A percentile compares a stretch with the other conserved stretches of the same genome.
Evolutionary conservation across 192 early-diverging fungal species (phyloP).

Genomic region (Umbelopsis ramanniana): DNA sequence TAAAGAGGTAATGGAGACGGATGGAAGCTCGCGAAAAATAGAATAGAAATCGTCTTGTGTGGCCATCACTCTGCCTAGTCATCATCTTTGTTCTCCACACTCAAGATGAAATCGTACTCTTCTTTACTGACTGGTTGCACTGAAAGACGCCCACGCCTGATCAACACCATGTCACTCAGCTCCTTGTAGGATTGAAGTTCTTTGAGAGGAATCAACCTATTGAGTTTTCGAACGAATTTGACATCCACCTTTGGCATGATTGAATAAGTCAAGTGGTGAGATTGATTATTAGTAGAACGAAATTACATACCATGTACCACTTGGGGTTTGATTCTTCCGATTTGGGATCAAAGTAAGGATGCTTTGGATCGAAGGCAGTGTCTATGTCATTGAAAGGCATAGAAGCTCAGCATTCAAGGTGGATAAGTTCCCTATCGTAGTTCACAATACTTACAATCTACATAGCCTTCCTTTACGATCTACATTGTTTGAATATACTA

Average conservation of each 20-base stretch:
- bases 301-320: conserved; percentile 76
- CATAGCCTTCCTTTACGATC: conserved; percentile 69
- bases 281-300: neutral
- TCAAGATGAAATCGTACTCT: conserved; percentile 73
- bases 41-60: neutral
- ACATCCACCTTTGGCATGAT: conserved; percentile 64
- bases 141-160: conserved; percentile 74
- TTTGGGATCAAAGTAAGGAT: conserved; percentile 84
- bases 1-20: too few species aligned
- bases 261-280: neutral
- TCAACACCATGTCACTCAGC: conserved; percentile 68
- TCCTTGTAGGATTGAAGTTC: conserved; percentile 63
- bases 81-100: conserved; percentile 42
- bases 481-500: neutral
- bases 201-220: conserved; percentile 63
- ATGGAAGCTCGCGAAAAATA: neutral
- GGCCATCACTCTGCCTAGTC: neutral
- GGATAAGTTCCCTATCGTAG: too few species aligned
- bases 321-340: conserved; percentile 65
- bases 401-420: neutral
- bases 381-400: conserved; percentile 31
- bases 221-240: conserved; percentile 70
- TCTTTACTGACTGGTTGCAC: conserved; percentile 70
- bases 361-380: conserved; percentile 72
- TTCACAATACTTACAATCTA: conserved; percentile 53